Base-by-base conservation (phyloP, 1,284 basidiomycete species). In the Kwoniella shivajii region DNA sequence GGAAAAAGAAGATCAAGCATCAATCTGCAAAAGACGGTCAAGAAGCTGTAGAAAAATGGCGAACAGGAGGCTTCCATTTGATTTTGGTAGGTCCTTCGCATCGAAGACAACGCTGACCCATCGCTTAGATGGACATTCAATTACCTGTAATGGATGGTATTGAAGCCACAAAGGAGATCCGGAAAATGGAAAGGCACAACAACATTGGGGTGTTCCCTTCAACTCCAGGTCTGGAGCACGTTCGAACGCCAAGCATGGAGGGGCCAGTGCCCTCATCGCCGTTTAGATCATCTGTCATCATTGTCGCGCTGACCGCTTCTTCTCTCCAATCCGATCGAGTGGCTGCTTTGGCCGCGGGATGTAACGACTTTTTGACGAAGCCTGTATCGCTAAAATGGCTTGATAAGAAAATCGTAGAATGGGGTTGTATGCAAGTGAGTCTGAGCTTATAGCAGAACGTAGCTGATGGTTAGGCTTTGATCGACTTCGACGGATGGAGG, bases 101-200 rank as follows among this genome's bases (percentile, higher is more conserved):
- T n/a, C 29, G 9, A n/a, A 31, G 11, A 13, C 30, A 18, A 24
- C 30, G 45, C 46, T 50, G 45, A 56, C 41, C 27, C 11, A 18
- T 20, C 11, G n/a, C 10, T 3, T 67, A 96, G 92, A 99, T 99
- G 96, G 96, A 99, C 79, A 98, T 99, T 60, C 95, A 98, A 80
- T 90, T 99, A 83, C 96, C 96, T 6, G 88, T 98, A 65, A 97
- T 98, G 90, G 91, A 96, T 76, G 96, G 96, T 26, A 97, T 99
- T 48, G 86, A 91, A 72, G 96, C 96, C 2, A 99, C 96, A 0
- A 94, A 93, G 69, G 91, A 95, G 75, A 99, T 99, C 57, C 84
- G 96, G 46, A 84, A 87, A 60, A 79, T 95, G 48, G 95, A 99
- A 76, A 85, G 86, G 63, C 65, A 77, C 39, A 79, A 79, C 68